These are phyloP conservation scores for Leishmania arabica DNA, from an alignment of 208 protist genomes.

Conservation along the genomic window DNA sequence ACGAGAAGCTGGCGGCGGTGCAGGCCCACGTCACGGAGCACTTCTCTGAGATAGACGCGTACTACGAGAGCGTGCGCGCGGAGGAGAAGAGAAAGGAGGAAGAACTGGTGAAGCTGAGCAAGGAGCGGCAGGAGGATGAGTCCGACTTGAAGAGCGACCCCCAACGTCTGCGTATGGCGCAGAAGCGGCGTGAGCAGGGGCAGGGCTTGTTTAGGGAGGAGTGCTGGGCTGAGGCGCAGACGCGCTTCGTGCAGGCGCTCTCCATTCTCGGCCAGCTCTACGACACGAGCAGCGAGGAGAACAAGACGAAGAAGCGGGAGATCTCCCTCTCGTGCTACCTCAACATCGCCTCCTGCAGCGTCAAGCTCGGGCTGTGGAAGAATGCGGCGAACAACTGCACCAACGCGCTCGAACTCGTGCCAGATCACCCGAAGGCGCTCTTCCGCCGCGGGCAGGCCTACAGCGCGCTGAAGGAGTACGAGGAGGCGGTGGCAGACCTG, in stretches of 20 bases:
- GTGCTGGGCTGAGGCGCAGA: slow-evolving; percentile 69
- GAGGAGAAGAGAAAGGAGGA: slow-evolving; percentile 51
- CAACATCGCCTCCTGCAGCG: slow-evolving; percentile 79
- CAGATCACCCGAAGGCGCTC: slow-evolving; percentile 62
- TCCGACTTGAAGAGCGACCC: slow-evolving; percentile 74
- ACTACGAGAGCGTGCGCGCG: slow-evolving; percentile 35
- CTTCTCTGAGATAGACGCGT: slow-evolving; percentile 41
- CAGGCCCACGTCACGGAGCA: slow-evolving; percentile 34
- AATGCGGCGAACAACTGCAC: slow-evolving; percentile 77
- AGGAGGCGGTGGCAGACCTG: slow-evolving; percentile 51
- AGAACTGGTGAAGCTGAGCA: slow-evolving; percentile 46
- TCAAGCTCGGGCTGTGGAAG: slow-evolving; percentile 63
- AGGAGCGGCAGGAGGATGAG: slow-evolving; percentile 55
- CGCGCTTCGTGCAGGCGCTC: slow-evolving; percentile 75
- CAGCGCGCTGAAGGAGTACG: slow-evolving; percentile 50
- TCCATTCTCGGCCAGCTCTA: slow-evolving; percentile 67
- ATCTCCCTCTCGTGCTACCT: slow-evolving; percentile 82
- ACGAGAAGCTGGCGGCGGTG: slow-evolving; percentile 30
- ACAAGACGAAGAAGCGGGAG: slow-evolving; percentile 41
- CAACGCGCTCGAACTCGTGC: slow-evolving; percentile 49
- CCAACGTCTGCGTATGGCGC: slow-evolving; percentile 69
- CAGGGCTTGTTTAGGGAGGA: slow-evolving; percentile 69
- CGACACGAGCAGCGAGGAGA: slow-evolving; percentile 62
- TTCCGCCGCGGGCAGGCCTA: slow-evolving; percentile 73
- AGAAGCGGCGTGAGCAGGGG: slow-evolving; percentile 76